Evolutionary conservation across 768 basidiomycete species (phyloP).

Genomic region (Amanita muscaria): DNA sequence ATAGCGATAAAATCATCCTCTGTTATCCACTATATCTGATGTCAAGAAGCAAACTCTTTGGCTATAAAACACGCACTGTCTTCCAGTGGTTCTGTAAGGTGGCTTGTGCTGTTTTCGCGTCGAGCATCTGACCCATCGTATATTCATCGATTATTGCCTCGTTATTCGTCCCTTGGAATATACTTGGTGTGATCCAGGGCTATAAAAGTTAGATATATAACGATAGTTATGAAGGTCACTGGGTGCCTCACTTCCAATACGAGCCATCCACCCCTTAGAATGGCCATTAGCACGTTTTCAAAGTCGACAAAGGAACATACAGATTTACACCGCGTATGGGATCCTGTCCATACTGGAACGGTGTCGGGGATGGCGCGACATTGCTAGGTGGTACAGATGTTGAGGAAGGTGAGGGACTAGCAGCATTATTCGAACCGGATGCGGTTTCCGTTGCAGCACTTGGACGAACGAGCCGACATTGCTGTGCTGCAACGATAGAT

Average conservation of each 20-base stretch:
- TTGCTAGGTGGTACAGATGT: not conserved
- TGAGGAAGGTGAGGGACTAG: not conserved
- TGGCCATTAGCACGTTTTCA: not conserved
- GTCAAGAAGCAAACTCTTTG: constrained; percentile 1
- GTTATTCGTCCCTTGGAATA: constrained; percentile 57
- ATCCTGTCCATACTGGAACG: constrained; percentile 8
- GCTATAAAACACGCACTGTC: constrained; percentile 26
- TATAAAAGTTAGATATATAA: constrained; percentile 18
- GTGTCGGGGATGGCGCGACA: not conserved
- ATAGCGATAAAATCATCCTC: constrained; percentile 65
- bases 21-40: constrained; percentile 41
- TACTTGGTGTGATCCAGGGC: constrained; percentile 76
- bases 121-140: constrained; percentile 48
- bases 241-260: constrained; percentile 50
- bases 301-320: constrained; percentile 28
- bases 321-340: constrained; percentile 54
- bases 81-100: constrained; percentile 49
- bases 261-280: constrained; percentile 52
- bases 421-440: not conserved
- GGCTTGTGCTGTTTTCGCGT: constrained; percentile 30
- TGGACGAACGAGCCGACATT: constrained; percentile 4
- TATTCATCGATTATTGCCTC: constrained; percentile 50
- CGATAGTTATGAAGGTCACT: no score
- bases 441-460: not conserved
- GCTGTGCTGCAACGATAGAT: constrained; percentile 4